Conservation (phyloP, 1,284 basidiomycete genomes). For the Sporisorium graminicola region DNA sequence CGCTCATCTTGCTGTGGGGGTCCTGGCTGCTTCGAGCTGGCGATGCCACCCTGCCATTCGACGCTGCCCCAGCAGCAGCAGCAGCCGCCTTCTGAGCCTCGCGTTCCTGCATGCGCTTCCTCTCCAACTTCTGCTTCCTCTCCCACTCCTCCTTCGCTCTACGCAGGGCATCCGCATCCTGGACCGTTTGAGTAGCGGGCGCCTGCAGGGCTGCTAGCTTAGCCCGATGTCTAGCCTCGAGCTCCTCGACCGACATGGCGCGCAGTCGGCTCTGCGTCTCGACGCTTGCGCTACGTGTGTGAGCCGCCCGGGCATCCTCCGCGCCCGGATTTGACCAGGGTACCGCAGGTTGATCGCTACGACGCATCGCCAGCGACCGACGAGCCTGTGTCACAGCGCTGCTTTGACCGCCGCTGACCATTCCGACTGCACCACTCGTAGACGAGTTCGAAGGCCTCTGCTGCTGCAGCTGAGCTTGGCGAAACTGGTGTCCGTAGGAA, state of each 20-base stretch:
- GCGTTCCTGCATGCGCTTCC: conserved; percentile 42
- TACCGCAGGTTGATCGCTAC: conserved; percentile 26
- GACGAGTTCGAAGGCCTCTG: conserved; percentile 15
- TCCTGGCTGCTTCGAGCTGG: conserved; percentile 16
- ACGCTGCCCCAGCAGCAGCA: conserved; percentile 25
- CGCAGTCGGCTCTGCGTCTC: conserved; percentile 17
- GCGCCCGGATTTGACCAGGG: conserved; percentile 48
- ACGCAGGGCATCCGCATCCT: conserved; percentile 45
- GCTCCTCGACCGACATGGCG: conserved; percentile 53
- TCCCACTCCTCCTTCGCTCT: conserved; percentile 54
- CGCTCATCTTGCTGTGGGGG: conserved; percentile 6
- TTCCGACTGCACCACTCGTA: conserved; percentile 8
- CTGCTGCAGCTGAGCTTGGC: conserved; percentile 7
- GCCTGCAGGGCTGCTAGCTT: conserved; percentile 52
- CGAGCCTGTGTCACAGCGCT: conserved; percentile 34
- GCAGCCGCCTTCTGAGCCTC: conserved; percentile 39
- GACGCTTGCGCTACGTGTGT: conserved; percentile 15
- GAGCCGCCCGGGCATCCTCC: conserved; percentile 6
- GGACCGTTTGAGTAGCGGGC: conserved; percentile 44
- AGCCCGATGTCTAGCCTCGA: conserved; percentile 48
- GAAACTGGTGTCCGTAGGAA: conserved; percentile 7
- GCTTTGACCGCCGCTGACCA: conserved; percentile 30
- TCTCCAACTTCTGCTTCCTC: conserved; percentile 39
- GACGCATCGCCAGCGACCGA: conserved; percentile 38
- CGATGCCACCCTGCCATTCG: conserved; percentile 23